These are phyloP conservation scores for Hydnum rufescens DNA, from an alignment of 768 basidiomycete genomes.

Conservation along the genomic window DNA sequence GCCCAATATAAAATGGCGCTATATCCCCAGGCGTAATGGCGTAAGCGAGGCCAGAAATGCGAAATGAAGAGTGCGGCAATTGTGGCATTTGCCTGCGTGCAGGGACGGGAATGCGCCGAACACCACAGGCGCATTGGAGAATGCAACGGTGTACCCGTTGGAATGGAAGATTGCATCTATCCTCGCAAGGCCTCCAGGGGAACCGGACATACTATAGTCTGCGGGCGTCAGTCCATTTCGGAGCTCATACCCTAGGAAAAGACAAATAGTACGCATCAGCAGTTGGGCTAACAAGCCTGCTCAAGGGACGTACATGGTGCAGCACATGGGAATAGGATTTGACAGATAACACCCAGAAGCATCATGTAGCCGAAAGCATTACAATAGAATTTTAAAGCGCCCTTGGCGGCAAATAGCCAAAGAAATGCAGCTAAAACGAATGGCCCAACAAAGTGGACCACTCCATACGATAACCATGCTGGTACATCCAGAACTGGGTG, in stretches of 20 bases:
- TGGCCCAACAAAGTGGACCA: slow-evolving; percentile 74
- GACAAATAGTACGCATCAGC: background rate
- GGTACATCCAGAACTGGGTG: slow-evolving; percentile 81
- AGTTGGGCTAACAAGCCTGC: background rate
- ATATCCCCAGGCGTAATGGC: slow-evolving; percentile 60
- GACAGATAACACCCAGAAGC: slow-evolving; percentile 66
- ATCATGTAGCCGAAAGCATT: slow-evolving; percentile 87
- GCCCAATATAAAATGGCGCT: slow-evolving; percentile 83
- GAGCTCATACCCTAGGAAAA: slow-evolving; percentile 65
- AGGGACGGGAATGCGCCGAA: slow-evolving; percentile 95
- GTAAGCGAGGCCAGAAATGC: slow-evolving; percentile 76
- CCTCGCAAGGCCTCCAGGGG: slow-evolving; percentile 77
- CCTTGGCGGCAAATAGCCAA: slow-evolving; percentile 77
- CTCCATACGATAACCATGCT: slow-evolving; percentile 95
- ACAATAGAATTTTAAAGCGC: slow-evolving; percentile 67
- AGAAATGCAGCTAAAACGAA: slow-evolving; percentile 69
- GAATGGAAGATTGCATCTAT: slow-evolving; percentile 77
- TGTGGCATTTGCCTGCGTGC: slow-evolving; percentile 77
- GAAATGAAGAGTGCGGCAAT: slow-evolving; percentile 83
- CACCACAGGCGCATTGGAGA: slow-evolving; percentile 75
- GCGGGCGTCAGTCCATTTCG: slow-evolving; percentile 93
- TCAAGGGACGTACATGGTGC: slow-evolving; percentile 38
- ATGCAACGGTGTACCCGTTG: slow-evolving; percentile 54
- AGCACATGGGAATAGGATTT: slow-evolving; percentile 79
- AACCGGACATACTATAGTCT: slow-evolving; percentile 79